Percentiles rank a stretch among this genome's conserved stretches.
phyloP scores from a whole-genome alignment of 2,329 filamentous ascomycete species.

The Alternaria sp. region DNA sequence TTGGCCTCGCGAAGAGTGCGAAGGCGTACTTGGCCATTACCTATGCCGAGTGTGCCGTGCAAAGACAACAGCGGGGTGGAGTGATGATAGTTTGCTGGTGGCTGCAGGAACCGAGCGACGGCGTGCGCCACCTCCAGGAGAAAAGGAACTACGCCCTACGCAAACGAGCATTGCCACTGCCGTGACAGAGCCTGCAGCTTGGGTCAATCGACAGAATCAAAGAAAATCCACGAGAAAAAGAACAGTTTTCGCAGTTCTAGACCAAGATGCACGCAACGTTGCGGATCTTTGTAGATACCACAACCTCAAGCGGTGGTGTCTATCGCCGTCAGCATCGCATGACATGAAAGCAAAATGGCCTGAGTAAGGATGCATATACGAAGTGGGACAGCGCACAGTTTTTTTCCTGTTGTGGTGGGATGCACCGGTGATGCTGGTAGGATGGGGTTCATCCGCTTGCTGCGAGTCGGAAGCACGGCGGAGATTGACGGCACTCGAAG shows the following conservation, averaged over 20 bases:
- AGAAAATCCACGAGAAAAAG: neutral
- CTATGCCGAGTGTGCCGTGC: slow-evolving; percentile 4
- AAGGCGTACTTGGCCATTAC: slow-evolving; percentile 4
- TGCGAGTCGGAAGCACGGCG: slow-evolving; percentile 1
- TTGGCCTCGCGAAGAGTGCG: slow-evolving; percentile 15
- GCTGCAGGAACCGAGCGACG: slow-evolving; percentile 6
- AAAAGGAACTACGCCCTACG: neutral
- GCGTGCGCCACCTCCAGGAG: slow-evolving; percentile 2
- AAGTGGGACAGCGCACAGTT: slow-evolving; percentile 5
- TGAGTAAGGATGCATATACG: neutral
- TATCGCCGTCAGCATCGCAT: neutral
- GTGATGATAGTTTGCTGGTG: slow-evolving; percentile 3
- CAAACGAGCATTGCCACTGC: neutral
- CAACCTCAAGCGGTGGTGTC: neutral
- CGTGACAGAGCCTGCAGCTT: neutral
- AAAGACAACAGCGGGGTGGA: neutral
- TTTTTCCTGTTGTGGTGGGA: slow-evolving; percentile 2
- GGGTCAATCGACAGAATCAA: neutral
- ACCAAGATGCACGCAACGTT: neutral
- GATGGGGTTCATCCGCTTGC: slow-evolving; percentile 1
- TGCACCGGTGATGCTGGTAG: neutral
- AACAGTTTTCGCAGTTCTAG: neutral
- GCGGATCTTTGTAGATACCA: neutral
- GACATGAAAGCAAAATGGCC: slow-evolving; percentile 3
- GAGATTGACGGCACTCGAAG: neutral